phyloP scores from a whole-genome alignment of 2,329 filamentous ascomycete genomes.

The Aspergillus aculeatus region DNA sequence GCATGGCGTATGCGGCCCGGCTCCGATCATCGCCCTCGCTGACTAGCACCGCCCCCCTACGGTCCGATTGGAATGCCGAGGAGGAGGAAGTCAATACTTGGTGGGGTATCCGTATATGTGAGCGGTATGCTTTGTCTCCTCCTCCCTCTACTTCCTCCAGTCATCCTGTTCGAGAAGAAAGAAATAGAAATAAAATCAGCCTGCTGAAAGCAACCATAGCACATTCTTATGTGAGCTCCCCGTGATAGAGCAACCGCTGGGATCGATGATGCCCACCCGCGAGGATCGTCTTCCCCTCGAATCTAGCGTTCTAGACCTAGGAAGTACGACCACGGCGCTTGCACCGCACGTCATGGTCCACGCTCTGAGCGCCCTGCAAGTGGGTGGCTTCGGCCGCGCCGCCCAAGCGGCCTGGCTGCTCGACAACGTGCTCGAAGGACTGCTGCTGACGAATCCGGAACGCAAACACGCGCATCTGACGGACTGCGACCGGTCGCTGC shows the following conservation, averaged over 20 bases:
- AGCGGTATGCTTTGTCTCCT: too few species aligned
- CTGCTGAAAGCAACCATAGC: neutral
- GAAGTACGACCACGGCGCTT: neutral
- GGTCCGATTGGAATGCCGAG: neutral
- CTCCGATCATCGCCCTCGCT: constrained; percentile 13
- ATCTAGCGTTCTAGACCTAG: neutral
- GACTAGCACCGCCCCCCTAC: neutral
- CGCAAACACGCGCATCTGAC: neutral
- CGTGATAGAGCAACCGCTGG: neutral
- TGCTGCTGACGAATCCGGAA: constrained; percentile 10
- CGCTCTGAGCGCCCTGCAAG: neutral
- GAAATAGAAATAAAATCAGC: too few species aligned
- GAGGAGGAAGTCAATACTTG: constrained; percentile 29
- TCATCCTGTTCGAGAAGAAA: too few species aligned
- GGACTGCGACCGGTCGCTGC: neutral
- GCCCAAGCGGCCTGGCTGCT: constrained; percentile 26
- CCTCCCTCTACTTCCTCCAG: too few species aligned
- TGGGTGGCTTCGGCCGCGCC: constrained; percentile 19
- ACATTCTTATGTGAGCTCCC: neutral
- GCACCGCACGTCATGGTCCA: constrained; percentile 1
- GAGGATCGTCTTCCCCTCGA: neutral
- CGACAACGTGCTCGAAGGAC: constrained; percentile 23
- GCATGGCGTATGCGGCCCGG: constrained; percentile 26
- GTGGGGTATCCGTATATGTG: constrained; percentile 31
- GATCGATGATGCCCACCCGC: neutral